A percentile compares a stretch with the other conserved stretches of the same genome.
Evolutionary conservation across 169 alveolate genomes (phyloP).

Genomic region (Plasmodium knowlesi): DNA sequence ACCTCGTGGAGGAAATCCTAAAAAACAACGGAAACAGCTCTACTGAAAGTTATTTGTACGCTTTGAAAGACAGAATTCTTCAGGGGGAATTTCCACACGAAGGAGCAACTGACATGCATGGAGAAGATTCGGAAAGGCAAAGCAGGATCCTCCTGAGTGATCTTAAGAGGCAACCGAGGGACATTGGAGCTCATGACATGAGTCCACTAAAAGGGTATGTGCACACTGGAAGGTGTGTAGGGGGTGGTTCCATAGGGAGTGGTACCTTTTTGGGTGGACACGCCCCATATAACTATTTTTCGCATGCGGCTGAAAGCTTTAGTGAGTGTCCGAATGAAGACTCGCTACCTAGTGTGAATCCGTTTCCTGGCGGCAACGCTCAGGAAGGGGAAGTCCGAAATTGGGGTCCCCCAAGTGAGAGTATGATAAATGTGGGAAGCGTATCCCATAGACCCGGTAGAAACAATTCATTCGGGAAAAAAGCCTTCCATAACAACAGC

Average conservation of each 20-base stretch:
- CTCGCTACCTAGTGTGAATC: neutral
- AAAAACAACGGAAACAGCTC: constrained; percentile 13
- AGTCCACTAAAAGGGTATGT: neutral
- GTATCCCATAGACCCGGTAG: neutral
- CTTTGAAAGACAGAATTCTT: constrained; percentile 1
- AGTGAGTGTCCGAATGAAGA: neutral
- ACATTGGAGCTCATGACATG: neutral
- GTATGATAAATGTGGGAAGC: neutral
- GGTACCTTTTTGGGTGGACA: neutral
- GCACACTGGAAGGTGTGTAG: neutral
- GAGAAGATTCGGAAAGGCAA: neutral
- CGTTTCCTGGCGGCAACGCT: neutral
- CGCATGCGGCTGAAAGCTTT: neutral
- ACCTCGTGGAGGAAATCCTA: constrained; percentile 22
- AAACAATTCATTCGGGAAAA: neutral
- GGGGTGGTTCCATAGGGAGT: neutral
- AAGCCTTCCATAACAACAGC: neutral
- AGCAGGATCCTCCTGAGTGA: neutral
- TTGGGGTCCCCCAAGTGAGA: neutral
- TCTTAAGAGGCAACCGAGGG: neutral
- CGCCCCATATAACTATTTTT: neutral
- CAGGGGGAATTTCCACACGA: constrained; percentile 13
- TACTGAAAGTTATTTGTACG: neutral
- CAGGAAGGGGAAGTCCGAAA: neutral
- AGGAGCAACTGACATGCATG: neutral